A percentile compares a stretch with the other conserved stretches of the same genome.
phyloP scores from a whole-genome alignment of 2,329 filamentous ascomycete genomes.

The Ophiostoma quercus region DNA sequence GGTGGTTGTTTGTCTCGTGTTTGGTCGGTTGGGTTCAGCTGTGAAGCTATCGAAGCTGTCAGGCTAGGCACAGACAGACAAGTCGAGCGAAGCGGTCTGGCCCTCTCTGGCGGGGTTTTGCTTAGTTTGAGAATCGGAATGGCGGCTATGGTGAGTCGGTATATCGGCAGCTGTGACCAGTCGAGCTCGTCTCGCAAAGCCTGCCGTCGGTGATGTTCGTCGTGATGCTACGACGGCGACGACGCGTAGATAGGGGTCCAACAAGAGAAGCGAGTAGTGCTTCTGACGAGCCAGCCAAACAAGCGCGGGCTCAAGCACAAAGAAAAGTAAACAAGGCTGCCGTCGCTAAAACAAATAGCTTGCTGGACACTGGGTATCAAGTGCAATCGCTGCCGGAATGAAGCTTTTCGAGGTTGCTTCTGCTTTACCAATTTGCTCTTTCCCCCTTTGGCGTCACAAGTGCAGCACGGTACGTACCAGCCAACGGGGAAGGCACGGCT shows the following conservation, averaged over 20 bases:
- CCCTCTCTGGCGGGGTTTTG: background rate
- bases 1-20: conserved; percentile 25
- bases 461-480: background rate
- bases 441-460: conserved; percentile 14
- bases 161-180: background rate
- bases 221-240: conserved; percentile 1
- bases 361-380: background rate
- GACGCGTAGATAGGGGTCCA: conserved; percentile 7
- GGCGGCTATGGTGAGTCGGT: background rate
- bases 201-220: background rate
- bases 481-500: conserved; percentile 14
- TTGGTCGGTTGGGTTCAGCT: background rate
- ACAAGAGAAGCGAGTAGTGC: background rate
- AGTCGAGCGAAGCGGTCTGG: conserved; percentile 9
- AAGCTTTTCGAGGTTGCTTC: conserved; percentile 10
- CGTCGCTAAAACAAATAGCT: background rate
- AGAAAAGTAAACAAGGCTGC: background rate
- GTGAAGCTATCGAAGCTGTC: conserved; percentile 1
- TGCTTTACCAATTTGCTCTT: conserved; percentile 8
- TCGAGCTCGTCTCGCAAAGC: background rate
- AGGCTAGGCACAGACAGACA: background rate
- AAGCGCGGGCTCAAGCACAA: background rate
- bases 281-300: background rate
- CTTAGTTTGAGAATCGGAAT: no score
- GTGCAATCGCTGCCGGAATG: conserved; percentile 1